Conservation (phyloP, 129 eudicot species). For the Tagetes patula region DNA sequence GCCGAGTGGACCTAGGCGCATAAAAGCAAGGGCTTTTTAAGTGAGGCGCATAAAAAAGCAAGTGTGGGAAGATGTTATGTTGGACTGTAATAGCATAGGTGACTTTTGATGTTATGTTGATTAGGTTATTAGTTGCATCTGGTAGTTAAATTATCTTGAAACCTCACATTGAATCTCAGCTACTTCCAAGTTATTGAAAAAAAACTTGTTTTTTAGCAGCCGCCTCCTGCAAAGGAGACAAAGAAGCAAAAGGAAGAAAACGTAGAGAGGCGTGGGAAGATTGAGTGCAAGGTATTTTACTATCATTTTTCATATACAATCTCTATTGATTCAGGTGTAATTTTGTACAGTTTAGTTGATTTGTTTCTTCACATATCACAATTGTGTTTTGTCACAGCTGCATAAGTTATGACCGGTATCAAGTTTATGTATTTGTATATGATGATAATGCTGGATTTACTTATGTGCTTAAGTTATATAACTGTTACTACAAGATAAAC, state of each 20-base stretch:
- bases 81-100: neutral
- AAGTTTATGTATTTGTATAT: neutral
- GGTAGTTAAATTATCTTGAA: neutral
- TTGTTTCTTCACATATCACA: neutral
- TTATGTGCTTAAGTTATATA: conserved; percentile 20
- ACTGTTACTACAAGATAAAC: neutral
- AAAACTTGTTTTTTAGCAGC: neutral
- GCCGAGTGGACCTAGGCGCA: too few relatives aligned
- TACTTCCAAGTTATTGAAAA: neutral
- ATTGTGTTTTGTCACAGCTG: neutral
- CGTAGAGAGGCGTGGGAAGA: neutral
- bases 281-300: conserved; percentile 75
- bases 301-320: conserved; percentile 9
- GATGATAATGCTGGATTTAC: conserved; percentile 15
- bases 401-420: neutral
- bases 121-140: conserved; percentile 14
- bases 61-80: too few relatives aligned
- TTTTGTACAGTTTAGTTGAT: conserved; percentile 6
- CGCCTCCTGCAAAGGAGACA: neutral
- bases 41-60: too few relatives aligned
- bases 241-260: conserved; percentile 4
- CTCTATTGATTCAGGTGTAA: conserved; percentile 17
- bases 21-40: too few relatives aligned
- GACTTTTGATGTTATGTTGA: neutral
- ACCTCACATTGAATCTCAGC: neutral